Conservation (phyloP, 129 eudicot species). For the Chrysanthemum makinoi region DNA sequence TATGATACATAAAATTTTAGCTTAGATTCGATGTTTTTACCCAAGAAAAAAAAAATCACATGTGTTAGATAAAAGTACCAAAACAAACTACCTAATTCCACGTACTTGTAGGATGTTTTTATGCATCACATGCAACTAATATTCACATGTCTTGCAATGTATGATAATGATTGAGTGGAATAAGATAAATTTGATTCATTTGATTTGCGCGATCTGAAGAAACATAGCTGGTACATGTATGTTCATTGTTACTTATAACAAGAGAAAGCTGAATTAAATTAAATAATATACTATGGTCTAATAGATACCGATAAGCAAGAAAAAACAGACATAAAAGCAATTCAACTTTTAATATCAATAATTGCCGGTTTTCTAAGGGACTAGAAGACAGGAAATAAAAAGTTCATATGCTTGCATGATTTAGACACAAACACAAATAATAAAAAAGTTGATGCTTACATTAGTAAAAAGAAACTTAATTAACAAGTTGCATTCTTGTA, state of each 20-base stretch:
- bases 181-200: background rate
- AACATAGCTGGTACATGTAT: background rate
- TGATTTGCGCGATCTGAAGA: background rate
- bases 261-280: background rate
- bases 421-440: background rate
- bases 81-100: background rate
- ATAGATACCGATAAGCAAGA: too few relatives aligned
- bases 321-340: background rate
- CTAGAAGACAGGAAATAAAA: background rate
- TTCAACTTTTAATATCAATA: background rate
- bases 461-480: background rate
- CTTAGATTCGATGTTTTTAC: too few relatives aligned
- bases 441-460: background rate
- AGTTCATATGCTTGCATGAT: background rate
- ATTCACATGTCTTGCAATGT: background rate
- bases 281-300: background rate
- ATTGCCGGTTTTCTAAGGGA: background rate
- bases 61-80: background rate
- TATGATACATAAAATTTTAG: too few relatives aligned
- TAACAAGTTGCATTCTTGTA: too few relatives aligned
- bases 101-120: background rate
- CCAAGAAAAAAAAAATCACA: background rate
- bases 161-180: background rate
- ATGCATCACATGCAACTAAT: background rate
- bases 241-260: background rate